A percentile compares a stretch with the other conserved stretches of the same genome.
Conservation (phyloP, 2,329 filamentous ascomycete genomes). For the Trichoderma sp. region DNA sequence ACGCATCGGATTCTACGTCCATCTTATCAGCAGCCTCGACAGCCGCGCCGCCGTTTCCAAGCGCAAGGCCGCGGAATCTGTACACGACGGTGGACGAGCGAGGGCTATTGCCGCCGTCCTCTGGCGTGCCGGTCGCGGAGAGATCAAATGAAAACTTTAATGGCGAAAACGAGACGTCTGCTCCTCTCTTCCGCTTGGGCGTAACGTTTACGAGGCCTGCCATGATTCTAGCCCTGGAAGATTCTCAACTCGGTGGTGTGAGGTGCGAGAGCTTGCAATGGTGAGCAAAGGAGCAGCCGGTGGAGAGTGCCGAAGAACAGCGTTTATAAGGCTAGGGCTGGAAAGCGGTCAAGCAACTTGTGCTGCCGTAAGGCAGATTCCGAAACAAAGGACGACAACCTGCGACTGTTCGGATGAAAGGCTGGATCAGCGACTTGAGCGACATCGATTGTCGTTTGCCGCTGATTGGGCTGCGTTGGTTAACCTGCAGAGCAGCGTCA, state of each 20-base stretch:
- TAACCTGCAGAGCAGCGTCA: conserved; percentile 6
- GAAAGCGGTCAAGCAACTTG: conserved; percentile 12
- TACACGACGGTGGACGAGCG: conserved; percentile 47
- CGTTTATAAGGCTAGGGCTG: neutral
- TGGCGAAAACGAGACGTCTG: conserved; percentile 35
- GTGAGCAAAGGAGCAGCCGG: neutral
- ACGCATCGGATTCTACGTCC: conserved; percentile 31
- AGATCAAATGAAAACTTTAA: conserved; percentile 47
- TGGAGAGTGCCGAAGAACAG: neutral
- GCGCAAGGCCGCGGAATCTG: conserved; percentile 49
- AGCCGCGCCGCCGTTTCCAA: conserved; percentile 47
- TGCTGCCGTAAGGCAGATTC: neutral
- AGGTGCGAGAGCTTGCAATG: neutral
- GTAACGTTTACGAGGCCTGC: conserved; percentile 30
- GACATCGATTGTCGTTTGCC: neutral
- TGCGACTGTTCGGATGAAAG: neutral
- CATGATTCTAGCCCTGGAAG: conserved; percentile 4
- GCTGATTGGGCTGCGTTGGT: neutral
- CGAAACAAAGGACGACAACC: neutral
- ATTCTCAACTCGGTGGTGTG: neutral
- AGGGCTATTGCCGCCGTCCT: conserved; percentile 53
- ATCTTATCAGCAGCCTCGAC: conserved; percentile 27
- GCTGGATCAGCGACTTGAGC: neutral
- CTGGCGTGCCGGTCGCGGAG: conserved; percentile 30
- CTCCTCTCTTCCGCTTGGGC: conserved; percentile 47